Base-by-base conservation (phyloP, 2,329 filamentous ascomycete genomes). In the Aspergillus sp. region DNA sequence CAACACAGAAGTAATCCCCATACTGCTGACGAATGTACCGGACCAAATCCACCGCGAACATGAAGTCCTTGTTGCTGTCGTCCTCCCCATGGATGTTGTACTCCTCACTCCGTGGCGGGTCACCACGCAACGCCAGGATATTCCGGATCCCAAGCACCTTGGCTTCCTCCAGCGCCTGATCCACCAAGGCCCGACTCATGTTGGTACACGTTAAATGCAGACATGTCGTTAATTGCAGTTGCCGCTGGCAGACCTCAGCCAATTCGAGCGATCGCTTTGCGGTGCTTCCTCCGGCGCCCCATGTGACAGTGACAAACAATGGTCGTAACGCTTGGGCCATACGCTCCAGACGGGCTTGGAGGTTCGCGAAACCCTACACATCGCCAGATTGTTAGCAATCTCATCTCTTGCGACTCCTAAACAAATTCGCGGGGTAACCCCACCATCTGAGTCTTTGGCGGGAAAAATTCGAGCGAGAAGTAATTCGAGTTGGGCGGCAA, bases 381-480 rank as follows among this genome's bases (percentile, higher is more conserved):
- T 45, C 44, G 43, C 49, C 37, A 50, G 42, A 35, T 35, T 23
- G 44, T 67, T 58, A 70, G 59, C 51, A 46, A 48, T 51, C 39
- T 32, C 43, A 44, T 41, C 22, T 52, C 37, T 27, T 38, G 47
- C 45, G 23, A 49, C 33, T 17, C 37, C 27, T 27, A 7, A n/a
- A 10, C 12, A 20, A n/a, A 37, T 7, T 37, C 43, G 64, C 61
- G 60, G 56, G 56, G 60, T 56, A 56, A 62, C 60, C 70, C 60
- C 63, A 81, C 80, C 84, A 95, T 95, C 52, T 85, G 79, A 42
- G 93, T 98, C 76, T 97, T 98, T 54, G 93, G 93, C 57, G 93
- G 93, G 74, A 98, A 98, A 82, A 98, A 98, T 74, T 98, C 93
- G 71, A 97, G 85, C 43, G 93, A 97, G 73, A 95, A 95, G 76